These are phyloP conservation scores for Aspergillus diversus DNA, from an alignment of 495 filamentous ascomycete genomes.

Conservation along the genomic window DNA sequence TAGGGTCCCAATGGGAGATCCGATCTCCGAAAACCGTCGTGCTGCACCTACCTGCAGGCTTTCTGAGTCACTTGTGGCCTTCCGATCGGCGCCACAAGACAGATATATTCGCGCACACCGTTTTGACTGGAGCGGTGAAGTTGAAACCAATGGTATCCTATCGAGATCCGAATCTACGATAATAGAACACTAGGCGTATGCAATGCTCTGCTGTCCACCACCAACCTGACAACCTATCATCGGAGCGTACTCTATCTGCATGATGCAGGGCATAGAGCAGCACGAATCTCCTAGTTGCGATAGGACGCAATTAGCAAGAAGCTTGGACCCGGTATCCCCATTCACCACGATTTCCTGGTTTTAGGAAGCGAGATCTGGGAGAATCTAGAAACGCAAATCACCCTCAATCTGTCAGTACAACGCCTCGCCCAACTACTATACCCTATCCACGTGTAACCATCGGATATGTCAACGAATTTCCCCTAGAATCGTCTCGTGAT, in stretches of 20 bases:
- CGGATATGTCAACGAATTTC: not conserved
- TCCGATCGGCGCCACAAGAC: not conserved
- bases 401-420: not conserved
- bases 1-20: not conserved
- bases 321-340: not conserved
- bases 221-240: conserved; percentile 1
- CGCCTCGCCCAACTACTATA: not conserved
- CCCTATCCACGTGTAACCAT: conserved; percentile 5
- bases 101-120: not conserved
- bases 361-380: not conserved
- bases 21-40: not conserved
- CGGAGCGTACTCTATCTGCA: not conserved
- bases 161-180: conserved; percentile 2
- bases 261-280: conserved; percentile 5
- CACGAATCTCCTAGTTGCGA: not conserved
- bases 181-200: not conserved
- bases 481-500: not conserved
- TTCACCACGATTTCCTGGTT: conserved; percentile 1
- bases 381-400: not conserved
- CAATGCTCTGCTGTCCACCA: conserved; percentile 4
- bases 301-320: not conserved
- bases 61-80: not conserved
- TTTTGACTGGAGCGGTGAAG: conserved; percentile 9
- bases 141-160: conserved; percentile 3
- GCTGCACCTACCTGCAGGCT: not conserved